These are phyloP conservation scores for Lycium ferocissimum DNA, from an alignment of 257 asterid genomes.

Conservation along the genomic window DNA sequence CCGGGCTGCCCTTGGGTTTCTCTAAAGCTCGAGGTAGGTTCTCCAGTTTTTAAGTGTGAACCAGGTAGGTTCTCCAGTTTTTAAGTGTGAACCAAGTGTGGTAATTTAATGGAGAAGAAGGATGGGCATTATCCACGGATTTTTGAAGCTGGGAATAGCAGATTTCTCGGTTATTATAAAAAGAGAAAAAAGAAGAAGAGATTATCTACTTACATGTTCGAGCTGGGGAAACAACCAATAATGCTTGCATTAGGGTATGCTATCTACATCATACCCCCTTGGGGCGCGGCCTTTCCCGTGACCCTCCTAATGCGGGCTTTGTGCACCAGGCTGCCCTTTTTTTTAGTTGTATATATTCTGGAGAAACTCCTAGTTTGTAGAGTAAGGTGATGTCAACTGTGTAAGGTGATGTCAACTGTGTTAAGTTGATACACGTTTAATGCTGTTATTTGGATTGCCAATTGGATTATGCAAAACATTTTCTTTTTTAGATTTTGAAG, in stretches of 20 bases:
- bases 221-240: no score
- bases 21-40: background rate
- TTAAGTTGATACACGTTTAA: background rate
- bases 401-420: background rate
- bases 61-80: background rate
- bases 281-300: no score
- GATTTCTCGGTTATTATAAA: background rate
- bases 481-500: background rate
- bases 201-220: background rate
- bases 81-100: background rate
- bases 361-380: background rate
- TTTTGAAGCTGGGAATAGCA: background rate
- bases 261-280: no score
- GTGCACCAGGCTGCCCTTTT: no score
- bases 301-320: no score
- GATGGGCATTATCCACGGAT: background rate
- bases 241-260: no score
- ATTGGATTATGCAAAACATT: conserved; percentile 5
- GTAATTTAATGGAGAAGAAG: background rate
- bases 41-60: background rate
- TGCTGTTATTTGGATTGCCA: background rate
- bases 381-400: background rate
- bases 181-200: background rate
- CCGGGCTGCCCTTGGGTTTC: no score
- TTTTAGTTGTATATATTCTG: background rate